A percentile compares a stretch with the other conserved stretches of the same genome.
Evolutionary conservation across 2,329 filamentous ascomycete genomes (phyloP).

Genomic region (Atkinsonella texensis): DNA sequence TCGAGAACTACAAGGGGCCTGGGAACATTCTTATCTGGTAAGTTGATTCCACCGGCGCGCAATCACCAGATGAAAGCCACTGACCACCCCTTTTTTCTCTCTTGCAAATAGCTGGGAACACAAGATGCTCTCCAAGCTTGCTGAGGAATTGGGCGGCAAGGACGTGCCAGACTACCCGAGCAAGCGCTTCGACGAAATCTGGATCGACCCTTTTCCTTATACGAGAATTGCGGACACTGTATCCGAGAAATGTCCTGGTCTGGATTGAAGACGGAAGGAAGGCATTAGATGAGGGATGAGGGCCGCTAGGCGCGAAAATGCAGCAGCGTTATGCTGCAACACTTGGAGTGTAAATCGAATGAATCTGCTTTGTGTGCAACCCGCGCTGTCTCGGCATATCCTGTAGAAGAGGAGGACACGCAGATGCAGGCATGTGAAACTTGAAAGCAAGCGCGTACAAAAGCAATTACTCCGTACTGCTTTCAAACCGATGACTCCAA

Average conservation of each 20-base stretch:
- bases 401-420: no score
- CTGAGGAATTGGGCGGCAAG: constrained; percentile 35
- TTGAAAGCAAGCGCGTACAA: no score
- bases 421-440: no score
- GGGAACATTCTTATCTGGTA: constrained; percentile 49
- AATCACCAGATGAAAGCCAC: no score
- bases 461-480: no score
- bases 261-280: constrained; percentile 25
- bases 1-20: constrained; percentile 32
- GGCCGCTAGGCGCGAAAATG: not conserved
- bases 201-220: constrained; percentile 42
- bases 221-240: constrained; percentile 29
- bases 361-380: not conserved
- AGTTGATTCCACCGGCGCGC: not conserved
- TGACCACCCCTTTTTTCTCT: no score
- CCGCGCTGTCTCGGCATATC: no score
- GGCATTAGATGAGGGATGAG: not conserved
- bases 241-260: constrained; percentile 40
- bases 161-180: constrained; percentile 38
- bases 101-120: constrained; percentile 42
- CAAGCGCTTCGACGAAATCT: constrained; percentile 41
- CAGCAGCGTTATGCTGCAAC: not conserved
- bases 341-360: not conserved
- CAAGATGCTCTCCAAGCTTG: constrained; percentile 37
- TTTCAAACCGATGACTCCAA: no score